Evolutionary conservation across 768 basidiomycete species (phyloP), one percentile per base, ranked within the genome.

Genomic region (Rickenella mellea): DNA sequence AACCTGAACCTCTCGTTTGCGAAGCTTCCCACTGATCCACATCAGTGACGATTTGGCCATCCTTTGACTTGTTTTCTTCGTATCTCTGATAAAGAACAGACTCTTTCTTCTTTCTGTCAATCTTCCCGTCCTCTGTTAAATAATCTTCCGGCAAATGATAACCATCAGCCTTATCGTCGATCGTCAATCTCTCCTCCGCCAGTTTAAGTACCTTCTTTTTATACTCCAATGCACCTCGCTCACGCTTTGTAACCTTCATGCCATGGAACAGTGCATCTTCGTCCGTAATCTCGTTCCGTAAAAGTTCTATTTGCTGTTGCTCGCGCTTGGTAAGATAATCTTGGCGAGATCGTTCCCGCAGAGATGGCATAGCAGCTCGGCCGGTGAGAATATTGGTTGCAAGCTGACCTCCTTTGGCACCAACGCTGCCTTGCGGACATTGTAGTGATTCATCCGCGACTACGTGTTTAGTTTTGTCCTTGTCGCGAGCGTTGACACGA

Each of bases 111-210:
- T 96, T 92, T 65, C 80, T 84, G 73, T 98, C 93, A 46, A 99
- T 91, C 65, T 93, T 96, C 22, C 96, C 96, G 59, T 97, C 91
- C 54, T 94, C 94, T 1, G 96, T 99, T 52, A 98, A 74, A 58
- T 99, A 99, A 61, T 98, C 96, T 51, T 98, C 96, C 0, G 96
- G 96, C 31, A 98, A 74, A 64, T 84, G 81, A 57, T 99, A 99
- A 6, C 94, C 94, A 47, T 99, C 96, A 64, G 73, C 89, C 48
- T 88, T 90, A 66, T 99, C 96, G 60, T 90, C 86, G 43, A 99
- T 96, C 55, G 80, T 83, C 48, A 94, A 69, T 22, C 94, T 78
- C 58, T 93, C 93, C 62, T 99, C 94, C 42, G 94, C 94, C 32
- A 98, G 74, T 42, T 76, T 74, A 5, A 99, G 67, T 6, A 98